Evolutionary conservation across 2,329 filamentous ascomycete genomes (phyloP).

Genomic region (Diaporthe aspalathi): DNA sequence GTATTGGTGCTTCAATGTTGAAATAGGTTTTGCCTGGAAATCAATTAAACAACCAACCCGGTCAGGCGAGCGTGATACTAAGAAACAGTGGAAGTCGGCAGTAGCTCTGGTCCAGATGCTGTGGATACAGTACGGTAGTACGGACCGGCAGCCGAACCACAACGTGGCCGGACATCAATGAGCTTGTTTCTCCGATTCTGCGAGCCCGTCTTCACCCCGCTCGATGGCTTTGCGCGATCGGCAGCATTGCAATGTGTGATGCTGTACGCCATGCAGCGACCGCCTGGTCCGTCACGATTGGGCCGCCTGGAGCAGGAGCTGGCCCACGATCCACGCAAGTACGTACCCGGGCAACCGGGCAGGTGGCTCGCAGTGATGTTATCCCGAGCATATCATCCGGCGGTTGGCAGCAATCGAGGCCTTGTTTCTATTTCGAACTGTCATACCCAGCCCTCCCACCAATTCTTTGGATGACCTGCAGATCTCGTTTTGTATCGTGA

Average conservation of each 20-base stretch:
- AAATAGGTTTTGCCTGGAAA: no score
- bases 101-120: neutral
- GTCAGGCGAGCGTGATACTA: neutral
- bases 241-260: neutral
- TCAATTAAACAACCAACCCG: no score
- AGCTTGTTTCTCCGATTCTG: conserved; percentile 15
- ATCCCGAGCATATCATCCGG: conserved; percentile 29
- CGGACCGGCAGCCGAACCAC: conserved; percentile 25
- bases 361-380: conserved; percentile 34
- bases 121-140: neutral
- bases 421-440: neutral
- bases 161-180: neutral
- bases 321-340: neutral
- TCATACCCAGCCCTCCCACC: neutral
- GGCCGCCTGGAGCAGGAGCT: neutral
- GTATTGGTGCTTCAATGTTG: no score
- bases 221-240: conserved; percentile 17
- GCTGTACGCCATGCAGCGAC: neutral
- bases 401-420: neutral
- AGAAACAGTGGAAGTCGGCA: neutral
- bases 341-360: no score
- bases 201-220: conserved; percentile 7
- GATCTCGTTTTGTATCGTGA: neutral
- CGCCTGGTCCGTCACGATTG: conserved; percentile 18
- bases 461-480: neutral